Evolutionary conservation across 1,284 basidiomycete genomes (phyloP).

Genomic region (Sanghuangporus baumii): DNA sequence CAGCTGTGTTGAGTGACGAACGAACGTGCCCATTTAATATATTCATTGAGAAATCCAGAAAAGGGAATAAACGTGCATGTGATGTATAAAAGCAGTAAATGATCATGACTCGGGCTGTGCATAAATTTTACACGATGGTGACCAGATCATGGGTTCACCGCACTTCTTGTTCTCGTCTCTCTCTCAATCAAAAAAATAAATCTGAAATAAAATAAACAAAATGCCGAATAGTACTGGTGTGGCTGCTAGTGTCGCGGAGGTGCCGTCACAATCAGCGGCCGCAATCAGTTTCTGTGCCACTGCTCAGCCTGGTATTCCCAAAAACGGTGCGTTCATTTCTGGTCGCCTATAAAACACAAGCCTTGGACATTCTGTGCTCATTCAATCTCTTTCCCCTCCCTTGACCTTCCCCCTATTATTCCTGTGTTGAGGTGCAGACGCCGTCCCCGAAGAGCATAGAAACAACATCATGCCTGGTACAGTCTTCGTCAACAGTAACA

Average conservation of each 20-base stretch:
- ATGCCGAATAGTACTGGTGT: background rate
- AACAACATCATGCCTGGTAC: slow-evolving; percentile 10
- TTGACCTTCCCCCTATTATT: background rate
- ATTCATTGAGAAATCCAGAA: background rate
- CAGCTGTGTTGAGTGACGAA: background rate
- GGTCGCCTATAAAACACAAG: too few relatives aligned
- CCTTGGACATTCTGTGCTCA: too few relatives aligned
- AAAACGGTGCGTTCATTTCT: background rate
- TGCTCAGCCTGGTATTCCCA: background rate
- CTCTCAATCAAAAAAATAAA: background rate
- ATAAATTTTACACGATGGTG: background rate
- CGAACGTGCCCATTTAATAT: background rate
- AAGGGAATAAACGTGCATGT: background rate
- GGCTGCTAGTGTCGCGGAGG: background rate
- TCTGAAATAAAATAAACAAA: background rate
- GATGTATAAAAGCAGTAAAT: background rate
- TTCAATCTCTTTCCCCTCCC: background rate
- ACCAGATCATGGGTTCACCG: background rate
- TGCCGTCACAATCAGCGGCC: slow-evolving; percentile 4
- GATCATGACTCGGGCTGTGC: background rate
- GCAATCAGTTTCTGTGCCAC: background rate
- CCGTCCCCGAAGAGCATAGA: background rate
- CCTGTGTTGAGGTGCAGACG: background rate
- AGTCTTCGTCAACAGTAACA: background rate
- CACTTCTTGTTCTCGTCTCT: background rate